Conservation (phyloP, 805 yeast species). For the Saturnispora saitoi region DNA sequence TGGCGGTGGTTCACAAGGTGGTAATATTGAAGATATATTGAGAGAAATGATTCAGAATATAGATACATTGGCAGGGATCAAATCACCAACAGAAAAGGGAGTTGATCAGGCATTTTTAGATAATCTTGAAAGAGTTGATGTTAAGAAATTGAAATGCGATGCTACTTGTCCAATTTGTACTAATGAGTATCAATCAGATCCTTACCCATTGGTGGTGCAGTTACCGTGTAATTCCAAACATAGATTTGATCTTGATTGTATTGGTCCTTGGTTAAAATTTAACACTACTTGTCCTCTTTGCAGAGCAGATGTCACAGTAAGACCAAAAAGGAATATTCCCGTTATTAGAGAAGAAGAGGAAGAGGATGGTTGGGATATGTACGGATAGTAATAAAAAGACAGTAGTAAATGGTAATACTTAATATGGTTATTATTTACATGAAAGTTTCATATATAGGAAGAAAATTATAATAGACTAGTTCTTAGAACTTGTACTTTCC, state of each 20-base stretch:
- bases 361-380: conserved; percentile 73
- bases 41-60: background rate
- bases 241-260: conserved; percentile 80
- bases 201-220: conserved; percentile 70
- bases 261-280: conserved; percentile 78
- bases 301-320: conserved; percentile 57
- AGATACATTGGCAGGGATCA: background rate
- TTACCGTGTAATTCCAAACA: conserved; percentile 64
- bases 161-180: conserved; percentile 86
- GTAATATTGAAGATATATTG: background rate
- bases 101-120: conserved; percentile 67
- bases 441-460: background rate
- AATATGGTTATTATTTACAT: background rate
- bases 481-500: background rate
- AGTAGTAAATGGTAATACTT: too few relatives aligned
- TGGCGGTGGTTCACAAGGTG: conserved; percentile 1
- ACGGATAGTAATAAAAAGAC: conserved; percentile 39
- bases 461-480: background rate
- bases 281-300: conserved; percentile 82
- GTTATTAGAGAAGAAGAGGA: conserved; percentile 49
- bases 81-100: conserved; percentile 30
- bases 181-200: conserved; percentile 57
- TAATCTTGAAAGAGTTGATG: conserved; percentile 58
- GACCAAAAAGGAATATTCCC: conserved; percentile 29
- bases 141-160: conserved; percentile 32